phyloP scores from a whole-genome alignment of 1,284 basidiomycete genomes.

The Vanrija sp. region DNA sequence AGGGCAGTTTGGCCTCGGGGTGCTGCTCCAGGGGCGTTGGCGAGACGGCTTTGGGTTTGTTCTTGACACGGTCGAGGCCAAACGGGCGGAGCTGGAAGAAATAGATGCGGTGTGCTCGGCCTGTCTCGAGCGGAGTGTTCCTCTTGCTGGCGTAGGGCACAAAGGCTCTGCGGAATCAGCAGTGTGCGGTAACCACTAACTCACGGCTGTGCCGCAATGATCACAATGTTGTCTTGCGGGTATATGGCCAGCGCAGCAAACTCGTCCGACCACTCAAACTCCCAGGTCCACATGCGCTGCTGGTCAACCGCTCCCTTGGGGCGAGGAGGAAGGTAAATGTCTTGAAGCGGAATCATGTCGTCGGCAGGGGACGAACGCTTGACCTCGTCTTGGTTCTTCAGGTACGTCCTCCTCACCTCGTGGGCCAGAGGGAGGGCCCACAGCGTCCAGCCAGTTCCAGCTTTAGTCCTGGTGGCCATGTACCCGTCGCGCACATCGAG shows the following conservation, averaged over 20 bases:
- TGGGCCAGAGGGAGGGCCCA: neutral
- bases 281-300: slow-evolving; percentile 8
- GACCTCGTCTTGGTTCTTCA: neutral
- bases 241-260: neutral
- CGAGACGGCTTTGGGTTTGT: too few relatives aligned
- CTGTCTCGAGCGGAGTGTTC: neutral
- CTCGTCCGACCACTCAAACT: neutral
- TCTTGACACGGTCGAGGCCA: neutral
- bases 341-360: neutral
- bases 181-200: neutral
- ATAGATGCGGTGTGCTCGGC: slow-evolving; percentile 1
- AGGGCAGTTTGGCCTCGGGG: neutral
- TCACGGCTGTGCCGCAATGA: neutral
- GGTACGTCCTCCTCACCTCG: neutral
- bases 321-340: neutral
- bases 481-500: slow-evolving; percentile 3
- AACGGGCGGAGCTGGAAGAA: slow-evolving; percentile 5
- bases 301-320: neutral
- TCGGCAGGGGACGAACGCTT: neutral
- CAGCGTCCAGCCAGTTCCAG: slow-evolving; percentile 3
- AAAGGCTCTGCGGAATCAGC: neutral
- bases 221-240: slow-evolving; percentile 6
- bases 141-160: neutral
- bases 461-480: neutral
- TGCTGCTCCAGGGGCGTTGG: neutral